These are phyloP conservation scores for Paraleonurus japonicus DNA, from an alignment of 257 asterid genomes.

Conservation along the genomic window DNA sequence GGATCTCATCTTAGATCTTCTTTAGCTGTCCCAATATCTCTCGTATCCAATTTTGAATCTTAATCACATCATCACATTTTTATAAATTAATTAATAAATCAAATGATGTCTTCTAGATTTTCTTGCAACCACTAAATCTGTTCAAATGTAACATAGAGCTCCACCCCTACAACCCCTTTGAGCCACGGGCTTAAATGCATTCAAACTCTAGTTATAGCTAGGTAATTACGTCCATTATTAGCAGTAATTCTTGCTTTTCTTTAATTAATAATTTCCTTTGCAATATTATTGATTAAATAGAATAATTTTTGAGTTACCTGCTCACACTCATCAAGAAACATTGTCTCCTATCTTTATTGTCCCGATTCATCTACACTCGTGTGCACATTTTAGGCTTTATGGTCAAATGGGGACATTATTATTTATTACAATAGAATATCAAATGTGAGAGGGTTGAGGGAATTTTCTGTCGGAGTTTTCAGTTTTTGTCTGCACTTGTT, in stretches of 20 bases:
- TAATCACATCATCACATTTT: constrained; percentile 41
- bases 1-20: constrained; percentile 78
- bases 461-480: not conserved
- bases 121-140: constrained; percentile 33
- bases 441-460: not conserved
- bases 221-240: not conserved
- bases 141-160: not conserved
- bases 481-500: not conserved
- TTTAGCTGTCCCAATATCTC: constrained; percentile 41
- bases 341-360: not conserved
- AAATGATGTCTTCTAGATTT: constrained; percentile 32
- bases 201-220: not conserved
- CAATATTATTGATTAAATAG: not conserved
- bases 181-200: not conserved
- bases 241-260: not conserved
- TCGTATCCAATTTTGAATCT: not conserved
- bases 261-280: not conserved
- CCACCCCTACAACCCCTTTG: not conserved
- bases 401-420: not conserved
- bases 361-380: not conserved
- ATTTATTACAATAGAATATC: not conserved
- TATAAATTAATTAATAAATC: constrained; percentile 16
- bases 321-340: not conserved
- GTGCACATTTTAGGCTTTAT: not conserved
- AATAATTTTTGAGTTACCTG: not conserved